Evolutionary conservation across 2,329 filamentous ascomycete species (phyloP), one percentile per base, ranked within the genome.

Genomic region (Fusarium tricinctum): DNA sequence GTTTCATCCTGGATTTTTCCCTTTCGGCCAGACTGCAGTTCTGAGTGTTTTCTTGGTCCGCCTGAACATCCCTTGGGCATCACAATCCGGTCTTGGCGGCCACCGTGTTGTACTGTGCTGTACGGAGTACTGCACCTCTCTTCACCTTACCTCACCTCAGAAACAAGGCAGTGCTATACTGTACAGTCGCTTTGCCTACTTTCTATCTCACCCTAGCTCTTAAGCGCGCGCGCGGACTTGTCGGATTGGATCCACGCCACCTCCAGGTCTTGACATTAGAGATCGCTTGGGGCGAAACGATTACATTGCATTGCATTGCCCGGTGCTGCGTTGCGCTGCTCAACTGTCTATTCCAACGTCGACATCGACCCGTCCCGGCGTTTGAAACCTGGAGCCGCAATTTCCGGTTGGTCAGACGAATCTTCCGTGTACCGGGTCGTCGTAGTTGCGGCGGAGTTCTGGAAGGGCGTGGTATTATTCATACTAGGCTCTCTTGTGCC

Each of bases 231-330:
- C 48, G 51, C 66, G 67, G 66, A 64, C 63, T 39, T 60, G 50
- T 70, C 63, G 63, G 66, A 64, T 42, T 47, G 56, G 45, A 54
- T 35, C 54, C 32, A 46, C 66, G 67, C 67, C 67, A 69, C 67
- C 52, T 46, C 43, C 19, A 38, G 60, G 60, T 59, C 50, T 28
- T 52, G 38, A 15, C 30, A 33, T 23, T 47, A 54, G 42, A 40
- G 30, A 43, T 35, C 40, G 22, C 51, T 51, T 63, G 61, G 60
- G 46, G 52, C 61, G 35, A 63, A 64, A 53, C 63, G 20, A 28
- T 50, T 59, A 43, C 22, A 45, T 46, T 54, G 15, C 42, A 45
- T 46, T 47, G 15, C 42, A 54, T 54, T 38, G 51, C n/a, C 32
- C 28, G 33, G 30, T 30, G 17, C 30, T 47, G 22, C 28, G 28